phyloP scores from a whole-genome alignment of 2,329 filamentous ascomycete genomes.

The Paecilomyces dactylethromorphus region DNA sequence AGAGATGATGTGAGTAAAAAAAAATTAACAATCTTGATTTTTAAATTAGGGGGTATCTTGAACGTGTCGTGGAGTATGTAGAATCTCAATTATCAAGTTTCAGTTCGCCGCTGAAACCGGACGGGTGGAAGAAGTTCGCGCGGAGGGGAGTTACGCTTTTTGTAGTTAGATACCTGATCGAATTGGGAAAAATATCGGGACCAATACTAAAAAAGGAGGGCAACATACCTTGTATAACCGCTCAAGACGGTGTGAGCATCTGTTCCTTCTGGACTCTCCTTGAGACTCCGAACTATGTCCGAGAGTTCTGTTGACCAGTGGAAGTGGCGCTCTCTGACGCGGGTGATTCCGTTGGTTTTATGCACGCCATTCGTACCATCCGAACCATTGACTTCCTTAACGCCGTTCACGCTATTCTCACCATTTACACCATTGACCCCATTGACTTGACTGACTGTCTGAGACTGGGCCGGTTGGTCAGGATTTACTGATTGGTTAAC shows the following conservation, averaged over 20 bases:
- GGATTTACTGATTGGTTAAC: background rate
- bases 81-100: constrained; percentile 47
- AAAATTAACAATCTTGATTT: background rate
- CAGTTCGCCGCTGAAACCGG: constrained; percentile 59
- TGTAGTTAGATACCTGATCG: background rate
- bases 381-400: constrained; percentile 11
- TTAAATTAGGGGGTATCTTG: background rate
- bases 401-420: constrained; percentile 21
- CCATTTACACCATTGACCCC: constrained; percentile 27
- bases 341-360: background rate
- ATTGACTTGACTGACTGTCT: background rate
- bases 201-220: background rate
- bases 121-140: constrained; percentile 81
- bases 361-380: background rate
- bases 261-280: constrained; percentile 67
- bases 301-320: constrained; percentile 81
- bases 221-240: constrained; percentile 66
- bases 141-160: constrained; percentile 74
- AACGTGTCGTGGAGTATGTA: background rate
- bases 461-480: background rate
- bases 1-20: background rate
- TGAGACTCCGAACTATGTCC: constrained; percentile 78
- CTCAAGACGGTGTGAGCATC: constrained; percentile 87
- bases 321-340: constrained; percentile 66
- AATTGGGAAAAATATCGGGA: background rate